Percentiles rank a stretch among this genome's conserved stretches.
Conservation (phyloP, 208 protist species). For the Acanthamoeba culbertsoni region DNA sequence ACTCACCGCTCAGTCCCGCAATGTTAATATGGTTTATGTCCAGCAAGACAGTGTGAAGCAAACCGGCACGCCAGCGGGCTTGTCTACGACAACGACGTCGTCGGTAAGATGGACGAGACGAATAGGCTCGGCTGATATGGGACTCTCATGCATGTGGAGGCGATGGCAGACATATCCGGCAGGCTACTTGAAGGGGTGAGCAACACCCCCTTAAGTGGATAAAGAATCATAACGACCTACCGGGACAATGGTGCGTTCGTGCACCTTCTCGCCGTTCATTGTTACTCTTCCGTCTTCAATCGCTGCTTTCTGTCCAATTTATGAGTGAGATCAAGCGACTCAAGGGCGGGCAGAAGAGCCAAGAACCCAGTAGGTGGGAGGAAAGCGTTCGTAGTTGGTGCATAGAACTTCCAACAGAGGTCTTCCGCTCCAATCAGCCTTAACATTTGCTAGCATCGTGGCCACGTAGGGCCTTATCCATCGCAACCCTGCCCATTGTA, state of each 20-base stretch:
- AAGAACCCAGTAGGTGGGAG: background rate
- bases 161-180: constrained; percentile 87
- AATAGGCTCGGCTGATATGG: constrained; percentile 79
- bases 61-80: constrained; percentile 78
- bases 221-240: too few species aligned
- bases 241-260: constrained; percentile 45
- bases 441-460: background rate
- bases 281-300: constrained; percentile 85
- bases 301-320: constrained; percentile 78
- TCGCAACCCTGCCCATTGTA: background rate
- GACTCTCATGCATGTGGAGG: constrained; percentile 91
- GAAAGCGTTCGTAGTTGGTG: constrained; percentile 14
- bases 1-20: too few species aligned
- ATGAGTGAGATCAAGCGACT: too few species aligned
- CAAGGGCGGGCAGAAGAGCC: too few species aligned
- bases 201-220: too few species aligned
- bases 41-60: constrained; percentile 68
- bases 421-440: background rate
- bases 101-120: constrained; percentile 51
- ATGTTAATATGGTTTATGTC: background rate
- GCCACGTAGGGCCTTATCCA: background rate
- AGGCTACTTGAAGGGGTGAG: too few species aligned
- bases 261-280: constrained; percentile 60
- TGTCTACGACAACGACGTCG: constrained; percentile 79
- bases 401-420: background rate